Evolutionary conservation across 2,329 filamentous ascomycete genomes (phyloP).

Genomic region (Fusarium continuum): DNA sequence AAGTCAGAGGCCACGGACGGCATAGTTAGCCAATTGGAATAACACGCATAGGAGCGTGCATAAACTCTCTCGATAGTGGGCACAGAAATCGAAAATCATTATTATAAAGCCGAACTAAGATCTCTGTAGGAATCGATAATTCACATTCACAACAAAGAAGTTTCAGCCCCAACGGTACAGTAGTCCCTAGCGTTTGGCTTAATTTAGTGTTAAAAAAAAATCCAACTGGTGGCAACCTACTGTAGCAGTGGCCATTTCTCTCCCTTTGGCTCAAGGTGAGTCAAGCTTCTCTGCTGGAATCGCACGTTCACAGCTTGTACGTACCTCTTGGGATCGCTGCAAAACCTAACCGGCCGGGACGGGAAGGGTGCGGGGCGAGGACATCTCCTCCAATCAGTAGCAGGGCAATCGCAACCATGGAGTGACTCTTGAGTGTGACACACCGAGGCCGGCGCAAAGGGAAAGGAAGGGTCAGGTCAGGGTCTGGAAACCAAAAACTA

Average conservation of each 20-base stretch:
- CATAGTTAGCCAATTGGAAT: constrained; percentile 21
- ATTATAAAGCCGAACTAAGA: not conserved
- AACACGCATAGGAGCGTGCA: constrained; percentile 12
- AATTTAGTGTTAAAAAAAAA: not conserved
- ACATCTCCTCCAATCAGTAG: constrained; percentile 36
- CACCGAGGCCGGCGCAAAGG: constrained; percentile 43
- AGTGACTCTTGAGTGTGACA: constrained; percentile 36
- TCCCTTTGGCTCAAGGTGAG: constrained; percentile 5
- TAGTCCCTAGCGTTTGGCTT: constrained; percentile 2
- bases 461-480: constrained; percentile 31
- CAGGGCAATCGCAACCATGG: constrained; percentile 37
- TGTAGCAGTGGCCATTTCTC: not conserved
- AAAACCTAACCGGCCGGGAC: constrained; percentile 23
- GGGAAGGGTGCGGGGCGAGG: constrained; percentile 20
- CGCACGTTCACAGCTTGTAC: constrained; percentile 6
- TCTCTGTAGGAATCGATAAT: no score
- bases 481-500: constrained; percentile 24
- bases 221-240: not conserved
- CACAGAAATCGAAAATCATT: not conserved
- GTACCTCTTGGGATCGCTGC: constrained; percentile 18
- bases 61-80: not conserved
- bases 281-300: constrained; percentile 20
- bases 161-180: not conserved
- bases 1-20: constrained; percentile 3
- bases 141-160: constrained; percentile 1